phyloP scores from a whole-genome alignment of 345 rosid species.

The Eucalyptus curtisii region DNA sequence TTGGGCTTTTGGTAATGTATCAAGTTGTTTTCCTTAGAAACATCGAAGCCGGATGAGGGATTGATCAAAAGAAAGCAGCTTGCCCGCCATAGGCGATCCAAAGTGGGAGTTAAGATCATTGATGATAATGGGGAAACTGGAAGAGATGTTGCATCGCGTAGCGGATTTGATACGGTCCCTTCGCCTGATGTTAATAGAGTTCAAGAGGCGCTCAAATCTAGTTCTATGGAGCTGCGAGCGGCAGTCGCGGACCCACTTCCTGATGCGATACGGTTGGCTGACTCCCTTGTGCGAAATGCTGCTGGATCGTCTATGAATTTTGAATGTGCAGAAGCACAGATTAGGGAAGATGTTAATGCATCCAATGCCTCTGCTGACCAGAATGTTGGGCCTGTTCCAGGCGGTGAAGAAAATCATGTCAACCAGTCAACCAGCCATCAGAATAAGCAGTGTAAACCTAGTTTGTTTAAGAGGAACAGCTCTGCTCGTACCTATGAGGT shows the following conservation, averaged over 20 bases:
- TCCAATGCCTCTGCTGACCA: background rate
- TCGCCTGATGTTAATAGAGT: constrained; percentile 17
- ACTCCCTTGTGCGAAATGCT: constrained; percentile 4
- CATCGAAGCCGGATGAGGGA: background rate
- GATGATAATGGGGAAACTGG: constrained; percentile 1
- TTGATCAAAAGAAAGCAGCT: background rate
- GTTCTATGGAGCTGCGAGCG: constrained; percentile 25
- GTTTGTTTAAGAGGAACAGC: constrained; percentile 41
- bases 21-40: background rate
- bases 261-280: constrained; percentile 18
- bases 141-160: background rate
- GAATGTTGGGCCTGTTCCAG: background rate
- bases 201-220: constrained; percentile 25
- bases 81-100: background rate
- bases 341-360: background rate
- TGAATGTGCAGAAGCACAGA: background rate
- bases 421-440: background rate
- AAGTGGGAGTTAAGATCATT: constrained; percentile 2
- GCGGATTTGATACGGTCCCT: background rate
- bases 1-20: background rate
- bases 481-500: constrained; percentile 45
- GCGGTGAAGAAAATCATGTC: background rate
- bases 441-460: constrained; percentile 2
- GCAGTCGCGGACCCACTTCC: constrained; percentile 43
- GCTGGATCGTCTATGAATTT: background rate